Evolutionary conservation across 2,329 filamentous ascomycete species (phyloP).

Genomic region (Neophaeococcomyces mojaviensis): DNA sequence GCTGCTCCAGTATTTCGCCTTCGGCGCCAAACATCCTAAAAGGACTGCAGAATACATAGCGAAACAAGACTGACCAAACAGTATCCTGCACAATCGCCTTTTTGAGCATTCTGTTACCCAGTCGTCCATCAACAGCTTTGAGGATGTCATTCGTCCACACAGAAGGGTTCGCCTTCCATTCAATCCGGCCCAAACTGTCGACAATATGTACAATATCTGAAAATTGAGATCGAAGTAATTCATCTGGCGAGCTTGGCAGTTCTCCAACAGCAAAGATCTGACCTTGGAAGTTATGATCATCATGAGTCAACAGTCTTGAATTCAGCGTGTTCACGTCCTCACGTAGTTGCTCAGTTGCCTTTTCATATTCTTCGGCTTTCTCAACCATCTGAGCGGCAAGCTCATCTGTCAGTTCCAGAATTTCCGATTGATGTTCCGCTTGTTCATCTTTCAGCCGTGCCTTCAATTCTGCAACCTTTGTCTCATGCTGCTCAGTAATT

Average conservation of each 20-base stretch:
- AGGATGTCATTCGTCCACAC: constrained; percentile 6
- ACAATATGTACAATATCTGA: constrained; percentile 3
- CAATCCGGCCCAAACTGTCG: constrained; percentile 4
- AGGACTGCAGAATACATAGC: constrained; percentile 17
- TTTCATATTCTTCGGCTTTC: neutral
- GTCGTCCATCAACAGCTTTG: neutral
- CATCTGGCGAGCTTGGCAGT: neutral
- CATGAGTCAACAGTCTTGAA: neutral
- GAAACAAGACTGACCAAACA: constrained; percentile 12
- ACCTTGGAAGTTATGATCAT: constrained; percentile 6
- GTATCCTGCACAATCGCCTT: constrained; percentile 12
- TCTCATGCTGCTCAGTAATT: no score
- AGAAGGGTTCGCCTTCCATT: constrained; percentile 9
- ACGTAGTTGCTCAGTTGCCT: constrained; percentile 1
- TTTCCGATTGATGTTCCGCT: no score
- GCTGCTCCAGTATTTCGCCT: constrained; percentile 9
- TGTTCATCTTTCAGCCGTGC: no score
- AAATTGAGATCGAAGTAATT: constrained; percentile 9
- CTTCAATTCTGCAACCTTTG: no score
- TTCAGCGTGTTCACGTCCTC: constrained; percentile 7
- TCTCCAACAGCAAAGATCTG: constrained; percentile 1
- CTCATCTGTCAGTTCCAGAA: no score
- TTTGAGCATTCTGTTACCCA: constrained; percentile 6
- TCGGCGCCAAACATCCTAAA: constrained; percentile 15
- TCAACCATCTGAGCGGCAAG: no score